Evolutionary conservation across 345 rosid genomes (phyloP).

Genomic region (Moricandia arvensis): DNA sequence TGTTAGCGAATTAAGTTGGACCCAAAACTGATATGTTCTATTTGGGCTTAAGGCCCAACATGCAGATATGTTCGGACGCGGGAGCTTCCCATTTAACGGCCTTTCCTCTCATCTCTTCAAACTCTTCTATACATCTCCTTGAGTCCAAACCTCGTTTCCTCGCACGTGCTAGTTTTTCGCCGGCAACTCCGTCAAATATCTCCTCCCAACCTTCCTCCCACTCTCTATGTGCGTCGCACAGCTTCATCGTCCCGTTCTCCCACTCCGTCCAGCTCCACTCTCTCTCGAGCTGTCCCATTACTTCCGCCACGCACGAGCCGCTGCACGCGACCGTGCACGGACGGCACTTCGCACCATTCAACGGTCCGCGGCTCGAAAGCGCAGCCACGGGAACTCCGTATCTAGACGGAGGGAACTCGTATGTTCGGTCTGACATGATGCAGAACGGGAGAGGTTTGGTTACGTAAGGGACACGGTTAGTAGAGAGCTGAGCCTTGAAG

Average conservation of each 20-base stretch:
- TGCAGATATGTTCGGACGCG: conserved; percentile 59
- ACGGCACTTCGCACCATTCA: conserved; percentile 93
- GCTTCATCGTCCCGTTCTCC: conserved; percentile 52
- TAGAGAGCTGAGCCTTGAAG: conserved; percentile 73
- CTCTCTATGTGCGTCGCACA: conserved; percentile 65
- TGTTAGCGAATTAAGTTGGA: conserved; percentile 16
- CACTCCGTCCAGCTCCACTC: conserved; percentile 94
- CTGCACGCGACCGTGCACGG: conserved; percentile 65
- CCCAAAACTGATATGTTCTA: background rate
- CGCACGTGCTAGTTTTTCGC: conserved; percentile 47
- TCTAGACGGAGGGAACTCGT: conserved; percentile 59
- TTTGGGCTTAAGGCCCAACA: conserved; percentile 32
- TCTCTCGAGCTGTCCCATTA: conserved; percentile 51
- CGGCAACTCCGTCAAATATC: conserved; percentile 52
- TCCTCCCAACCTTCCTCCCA: conserved; percentile 83
- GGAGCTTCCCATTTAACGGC: conserved; percentile 69
- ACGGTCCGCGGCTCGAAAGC: conserved; percentile 67
- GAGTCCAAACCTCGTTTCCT: conserved; percentile 46
- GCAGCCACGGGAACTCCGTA: conserved; percentile 88
- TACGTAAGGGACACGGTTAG: conserved; percentile 43
- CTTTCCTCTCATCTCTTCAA: conserved; percentile 48
- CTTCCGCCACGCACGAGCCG: conserved; percentile 54
- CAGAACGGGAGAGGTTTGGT: conserved; percentile 68
- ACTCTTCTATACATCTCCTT: conserved; percentile 54
- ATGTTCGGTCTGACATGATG: conserved; percentile 63